phyloP scores from a whole-genome alignment of 108 stramenopile species.

The Chaetoceros muelleri region DNA sequence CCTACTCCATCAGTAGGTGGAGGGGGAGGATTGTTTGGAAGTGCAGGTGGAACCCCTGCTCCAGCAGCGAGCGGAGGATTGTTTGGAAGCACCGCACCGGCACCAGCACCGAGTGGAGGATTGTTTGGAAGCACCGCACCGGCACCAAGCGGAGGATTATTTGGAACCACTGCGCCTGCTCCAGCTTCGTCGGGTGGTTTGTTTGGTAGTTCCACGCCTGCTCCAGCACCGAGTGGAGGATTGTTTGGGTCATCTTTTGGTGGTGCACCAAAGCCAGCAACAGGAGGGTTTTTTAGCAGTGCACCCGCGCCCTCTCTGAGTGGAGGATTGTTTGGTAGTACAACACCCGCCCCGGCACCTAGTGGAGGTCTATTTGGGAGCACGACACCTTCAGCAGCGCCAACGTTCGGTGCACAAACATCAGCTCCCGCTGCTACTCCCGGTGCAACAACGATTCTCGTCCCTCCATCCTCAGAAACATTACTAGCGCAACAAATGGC shows the following conservation, averaged over 20 bases:
- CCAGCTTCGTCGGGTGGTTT: slow-evolving; percentile 25
- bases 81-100: slow-evolving; percentile 10
- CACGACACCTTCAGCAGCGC: slow-evolving; percentile 17
- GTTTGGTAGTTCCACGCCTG: slow-evolving; percentile 33
- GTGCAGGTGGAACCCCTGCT: slow-evolving; percentile 27
- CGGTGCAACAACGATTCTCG: slow-evolving; percentile 16
- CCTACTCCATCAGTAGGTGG: slow-evolving; percentile 27
- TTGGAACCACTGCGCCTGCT: slow-evolving; percentile 40
- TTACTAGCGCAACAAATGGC: slow-evolving; percentile 61
- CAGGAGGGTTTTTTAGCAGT: slow-evolving; percentile 30
- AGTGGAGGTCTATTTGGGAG: slow-evolving; percentile 21
- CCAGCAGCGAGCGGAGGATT: slow-evolving; percentile 15
- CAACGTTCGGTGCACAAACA: slow-evolving; percentile 3
- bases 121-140: slow-evolving; percentile 23
- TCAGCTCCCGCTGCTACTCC: slow-evolving; percentile 28
- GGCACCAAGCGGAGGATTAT: slow-evolving; percentile 35
- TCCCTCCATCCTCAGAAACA: slow-evolving; percentile 59
- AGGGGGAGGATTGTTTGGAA: slow-evolving; percentile 24
- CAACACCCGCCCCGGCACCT: slow-evolving; percentile 13
- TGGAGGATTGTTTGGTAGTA: slow-evolving; percentile 21
- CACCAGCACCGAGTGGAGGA: slow-evolving; percentile 11
- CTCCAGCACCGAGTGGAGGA: slow-evolving; percentile 27
- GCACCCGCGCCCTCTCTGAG: slow-evolving; percentile 22
- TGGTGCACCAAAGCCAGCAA: slow-evolving; percentile 12
- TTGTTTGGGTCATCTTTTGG: slow-evolving; percentile 21